A percentile compares a stretch with the other conserved stretches of the same genome.
Evolutionary conservation across 768 basidiomycete genomes (phyloP).

Genomic region (Lactifluus subvellereus): DNA sequence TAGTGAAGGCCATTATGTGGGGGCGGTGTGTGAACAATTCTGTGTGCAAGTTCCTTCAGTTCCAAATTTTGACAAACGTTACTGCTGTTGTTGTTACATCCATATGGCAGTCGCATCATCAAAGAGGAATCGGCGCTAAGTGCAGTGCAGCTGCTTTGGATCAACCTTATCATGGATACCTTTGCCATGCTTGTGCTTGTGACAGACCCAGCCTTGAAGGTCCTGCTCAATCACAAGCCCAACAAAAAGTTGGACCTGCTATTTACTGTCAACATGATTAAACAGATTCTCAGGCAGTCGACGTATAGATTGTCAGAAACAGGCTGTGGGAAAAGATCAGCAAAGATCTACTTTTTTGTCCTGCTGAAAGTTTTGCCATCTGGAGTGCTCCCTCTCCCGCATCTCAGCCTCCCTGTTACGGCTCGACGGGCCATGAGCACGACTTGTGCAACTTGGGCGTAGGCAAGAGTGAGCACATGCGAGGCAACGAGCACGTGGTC

Average conservation of each 20-base stretch:
- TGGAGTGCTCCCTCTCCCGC: too few relatives aligned
- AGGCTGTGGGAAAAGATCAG: too few relatives aligned
- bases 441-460: too few relatives aligned
- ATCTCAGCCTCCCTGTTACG: too few relatives aligned
- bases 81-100: conserved; percentile 94
- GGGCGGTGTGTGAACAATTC: conserved; percentile 95
- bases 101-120: conserved; percentile 77
- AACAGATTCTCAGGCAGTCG: conserved; percentile 90
- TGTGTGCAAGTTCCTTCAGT: conserved; percentile 95
- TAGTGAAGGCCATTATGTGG: too few relatives aligned
- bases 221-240: conserved; percentile 81
- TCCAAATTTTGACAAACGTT: conserved; percentile 91
- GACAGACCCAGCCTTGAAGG: conserved; percentile 85
- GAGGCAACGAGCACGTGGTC: too few relatives aligned
- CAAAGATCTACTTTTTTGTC: too few relatives aligned
- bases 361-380: too few relatives aligned
- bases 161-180: conserved; percentile 98
- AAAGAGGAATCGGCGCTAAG: conserved; percentile 78
- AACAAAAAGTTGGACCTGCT: conserved; percentile 85
- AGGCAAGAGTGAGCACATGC: too few relatives aligned
- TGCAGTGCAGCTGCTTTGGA: conserved; percentile 96
- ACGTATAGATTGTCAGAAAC: conserved; percentile 57
- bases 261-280: conserved; percentile 37
- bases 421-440: too few relatives aligned
- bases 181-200: conserved; percentile 97